These are phyloP conservation scores for Paramarasmius palmivorus DNA, from an alignment of 1,284 basidiomycete genomes.

Conservation along the genomic window DNA sequence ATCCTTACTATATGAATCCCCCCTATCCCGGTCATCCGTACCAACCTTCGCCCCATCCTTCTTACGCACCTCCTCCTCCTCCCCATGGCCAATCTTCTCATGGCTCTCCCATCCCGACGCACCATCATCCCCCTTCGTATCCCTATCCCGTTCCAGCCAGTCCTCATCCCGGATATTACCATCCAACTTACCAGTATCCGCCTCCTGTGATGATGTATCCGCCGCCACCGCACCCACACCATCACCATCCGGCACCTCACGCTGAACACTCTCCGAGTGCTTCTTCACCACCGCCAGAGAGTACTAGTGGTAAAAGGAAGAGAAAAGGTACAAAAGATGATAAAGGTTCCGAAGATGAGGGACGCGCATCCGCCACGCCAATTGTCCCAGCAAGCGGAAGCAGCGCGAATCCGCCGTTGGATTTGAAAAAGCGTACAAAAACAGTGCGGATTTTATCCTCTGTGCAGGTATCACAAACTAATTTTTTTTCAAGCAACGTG, in stretches of 20 bases:
- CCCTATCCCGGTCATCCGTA: conserved; percentile 60
- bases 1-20: conserved; percentile 57
- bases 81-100: conserved; percentile 38
- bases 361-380: conserved; percentile 47
- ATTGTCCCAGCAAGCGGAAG: conserved; percentile 23
- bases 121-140: conserved; percentile 45
- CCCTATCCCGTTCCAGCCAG: conserved; percentile 58
- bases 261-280: conserved; percentile 21
- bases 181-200: conserved; percentile 60
- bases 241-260: conserved; percentile 30
- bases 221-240: conserved; percentile 38
- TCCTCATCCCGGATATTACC: conserved; percentile 50
- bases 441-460: conserved; percentile 48
- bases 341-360: conserved; percentile 60
- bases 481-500: conserved; percentile 51
- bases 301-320: conserved; percentile 61
- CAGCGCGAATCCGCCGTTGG: conserved; percentile 34
- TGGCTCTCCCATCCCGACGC: conserved; percentile 39
- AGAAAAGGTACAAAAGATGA: conserved; percentile 53
- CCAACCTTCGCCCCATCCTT: conserved; percentile 42
- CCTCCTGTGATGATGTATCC: conserved; percentile 70
- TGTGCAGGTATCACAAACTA: background rate
- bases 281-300: conserved; percentile 30
- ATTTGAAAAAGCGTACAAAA: conserved; percentile 85
- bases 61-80: conserved; percentile 38